Evolutionary conservation across 768 basidiomycete species (phyloP), one percentile per base, ranked within the genome.

Genomic region (Mycena crocata): DNA sequence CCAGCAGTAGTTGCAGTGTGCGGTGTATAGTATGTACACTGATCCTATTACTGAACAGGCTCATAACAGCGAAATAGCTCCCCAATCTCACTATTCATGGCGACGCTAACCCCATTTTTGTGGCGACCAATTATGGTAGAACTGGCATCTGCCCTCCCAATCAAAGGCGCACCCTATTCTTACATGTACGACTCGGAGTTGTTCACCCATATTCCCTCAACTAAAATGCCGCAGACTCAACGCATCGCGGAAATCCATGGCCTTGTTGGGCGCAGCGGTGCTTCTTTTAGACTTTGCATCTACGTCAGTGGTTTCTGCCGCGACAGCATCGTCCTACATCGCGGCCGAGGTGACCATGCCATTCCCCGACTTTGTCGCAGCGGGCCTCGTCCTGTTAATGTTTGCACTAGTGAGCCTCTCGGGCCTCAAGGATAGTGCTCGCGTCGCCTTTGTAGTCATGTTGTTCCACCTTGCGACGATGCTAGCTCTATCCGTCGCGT

Each of bases 61-160:
- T 49, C 30, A n/a, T 63, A 49, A 63, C 37, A 3, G 26, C 32
- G 55, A 1, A 3, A 1, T 68, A 91, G 89, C 72, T 92, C 91
- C 2, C 91, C 92, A 0, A 84, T 93, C 46, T 88, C 91, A 9
- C 79, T 93, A 62, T 83, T 90, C 39, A 71, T 89, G 28, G 89
- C 92, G 0, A 86, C 88, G 0, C 75, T 88, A 32, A 82, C 90
- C 1, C 73, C 92, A 4, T 90, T 89, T 69, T 73, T 93, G 26
- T 93, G 90, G 89, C 86, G 90, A 14, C 92, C 92, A 2, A 84
- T 93, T 48, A 88, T 94, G 86, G 84, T 87, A 67, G 92, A 93
- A 72, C 76, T 94, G 12, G 90, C 85, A 0, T 88, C 89, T 6
- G 90, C 91, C 3, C 76, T 93, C 1, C 89, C 90, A 0, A 83